Base-by-base conservation (phyloP, 2,329 filamentous ascomycete genomes). In the Cladosporium colombiae region DNA sequence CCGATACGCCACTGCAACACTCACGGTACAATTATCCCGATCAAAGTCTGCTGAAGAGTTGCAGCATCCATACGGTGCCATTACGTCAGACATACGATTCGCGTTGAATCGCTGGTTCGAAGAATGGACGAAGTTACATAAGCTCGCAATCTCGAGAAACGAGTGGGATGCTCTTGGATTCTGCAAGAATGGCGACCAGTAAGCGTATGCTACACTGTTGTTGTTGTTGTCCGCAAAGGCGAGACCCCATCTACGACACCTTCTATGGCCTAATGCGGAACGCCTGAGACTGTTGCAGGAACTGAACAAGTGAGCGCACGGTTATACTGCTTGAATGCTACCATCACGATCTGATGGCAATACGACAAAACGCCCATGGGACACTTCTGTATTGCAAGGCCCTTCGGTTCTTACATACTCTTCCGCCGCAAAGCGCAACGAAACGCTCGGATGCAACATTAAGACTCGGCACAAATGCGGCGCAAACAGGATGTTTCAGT, bases 121-220 rank as follows among this genome's bases (percentile, higher is more conserved):
- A 52, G 46, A 37, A 27, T 68, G 68, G 66, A 46, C 61, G 44
- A 18, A n/a, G 8, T 10, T 65, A 44, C 52, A 65, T 53, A 31
- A 58, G n/a, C 27, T 59, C 6, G 64, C 64, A 16, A 31, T 64
- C 18, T 44, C 65, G 18, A 37, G 29, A 3, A 29, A 29, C 2
- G 14, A 40, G 18, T 69, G 68, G 68, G 66, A 66, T 4, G 50
- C 25, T 11, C 50, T 65, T 31, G 68, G 68, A 13, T 69, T 69
- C 31, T 69, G 46, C 33, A 61, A 62, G 25, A 64, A 69, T 37
- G 68, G 64, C 5, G 66, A 69, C 23, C 68, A 69, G 58, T 68
- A 68, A 35, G 66, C 67, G n/a, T 44, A 49, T 29, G 66, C 64
- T 44, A 66, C 56, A 33, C 62, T 66, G 13, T 46, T 69, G 25